Evolutionary conservation across 2,329 filamentous ascomycete genomes (phyloP), one percentile per base, ranked within the genome.

Genomic region (Ampelomyces quisqualis): DNA sequence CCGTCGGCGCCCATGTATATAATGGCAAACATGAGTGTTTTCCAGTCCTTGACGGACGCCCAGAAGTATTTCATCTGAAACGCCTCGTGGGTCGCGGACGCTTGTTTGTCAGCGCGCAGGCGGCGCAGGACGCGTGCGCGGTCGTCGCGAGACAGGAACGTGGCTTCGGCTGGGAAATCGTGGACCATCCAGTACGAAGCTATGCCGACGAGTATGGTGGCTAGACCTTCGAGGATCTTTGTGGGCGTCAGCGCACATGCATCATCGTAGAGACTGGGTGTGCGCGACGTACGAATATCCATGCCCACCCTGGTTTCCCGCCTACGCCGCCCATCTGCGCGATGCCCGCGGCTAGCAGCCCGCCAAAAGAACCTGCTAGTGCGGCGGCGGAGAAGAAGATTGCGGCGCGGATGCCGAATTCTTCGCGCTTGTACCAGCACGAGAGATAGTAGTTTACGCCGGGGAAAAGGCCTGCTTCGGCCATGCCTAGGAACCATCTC

Each of bases 381-480:
- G 88, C 86, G 0, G 88, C 88, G 0, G 87, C 86, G 0, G 86
- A 89, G 72, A 93, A 94, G 73, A 93, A 91, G 41, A 90, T 81
- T 10, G 88, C 86, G 47, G 85, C 82, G 23, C 88, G 80, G n/a
- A 89, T 77, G 34, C 87, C 88, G 39, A 93, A 86, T 58, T 94
- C 89, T 11, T 77, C 79, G 23, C 88, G 77, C 60, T 81, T 85
- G 58, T 93, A 95, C 88, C 88, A 94, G 62, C 86, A 90, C 0
- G 82, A 86, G 0, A 93, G 77, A 60, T 90, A 90, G 65, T 89
- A 91, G 53, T 86, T 86, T 11, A 90, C 80, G 2, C 74, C 74
- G 0, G 74, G 75, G 35, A 77, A 77, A 0, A 91, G 73, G 5
- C 86, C 87, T 7, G 87, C 75, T 64, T 93, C 88, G 11, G 79